These are phyloP conservation scores for Phaeosphaeriaceae sp. DNA, from an alignment of 2,329 filamentous ascomycete species.

Conservation along the genomic window DNA sequence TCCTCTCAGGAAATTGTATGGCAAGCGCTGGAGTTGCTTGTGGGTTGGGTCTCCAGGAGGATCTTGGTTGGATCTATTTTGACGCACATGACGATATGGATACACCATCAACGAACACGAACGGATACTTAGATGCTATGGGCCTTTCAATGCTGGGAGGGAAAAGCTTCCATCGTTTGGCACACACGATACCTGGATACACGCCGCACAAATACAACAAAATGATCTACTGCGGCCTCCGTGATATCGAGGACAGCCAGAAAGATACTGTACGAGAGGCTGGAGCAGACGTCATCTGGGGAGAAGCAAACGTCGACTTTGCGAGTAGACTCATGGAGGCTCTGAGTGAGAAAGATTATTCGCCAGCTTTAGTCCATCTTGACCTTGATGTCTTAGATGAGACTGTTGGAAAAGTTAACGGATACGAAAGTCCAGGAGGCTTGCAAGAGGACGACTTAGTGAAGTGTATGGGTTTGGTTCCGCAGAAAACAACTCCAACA, in stretches of 20 bases:
- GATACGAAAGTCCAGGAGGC: slow-evolving; percentile 45
- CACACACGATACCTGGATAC: slow-evolving; percentile 43
- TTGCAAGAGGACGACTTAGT: slow-evolving; percentile 26
- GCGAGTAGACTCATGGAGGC: slow-evolving; percentile 2
- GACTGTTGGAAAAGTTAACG: slow-evolving; percentile 46
- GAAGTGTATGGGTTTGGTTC: slow-evolving; percentile 15
- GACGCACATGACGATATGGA: slow-evolving; percentile 55
- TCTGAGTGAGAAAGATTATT: slow-evolving; percentile 5
- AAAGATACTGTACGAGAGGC: slow-evolving; percentile 38
- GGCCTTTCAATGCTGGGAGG: slow-evolving; percentile 48
- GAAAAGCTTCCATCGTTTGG: slow-evolving; percentile 38
- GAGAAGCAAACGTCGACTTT: slow-evolving; percentile 11
- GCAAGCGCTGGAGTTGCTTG: slow-evolving; percentile 47
- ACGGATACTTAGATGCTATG: slow-evolving; percentile 50
- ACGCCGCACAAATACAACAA: slow-evolving; percentile 18
- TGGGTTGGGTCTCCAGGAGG: slow-evolving; percentile 30
- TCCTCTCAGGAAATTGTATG: slow-evolving; percentile 52
- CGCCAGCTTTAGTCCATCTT: slow-evolving; percentile 41
- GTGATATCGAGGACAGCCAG: slow-evolving; percentile 39
- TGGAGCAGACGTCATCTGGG: slow-evolving; percentile 23
- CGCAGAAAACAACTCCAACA: slow-evolving; percentile 9
- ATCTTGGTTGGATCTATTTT: slow-evolving; percentile 50
- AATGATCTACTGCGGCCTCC: slow-evolving; percentile 29
- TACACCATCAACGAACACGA: slow-evolving; percentile 43
- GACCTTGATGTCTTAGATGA: slow-evolving; percentile 48